These are phyloP conservation scores for Leucoagaricus sp. DNA, from an alignment of 1,284 basidiomycete species.

Conservation along the genomic window DNA sequence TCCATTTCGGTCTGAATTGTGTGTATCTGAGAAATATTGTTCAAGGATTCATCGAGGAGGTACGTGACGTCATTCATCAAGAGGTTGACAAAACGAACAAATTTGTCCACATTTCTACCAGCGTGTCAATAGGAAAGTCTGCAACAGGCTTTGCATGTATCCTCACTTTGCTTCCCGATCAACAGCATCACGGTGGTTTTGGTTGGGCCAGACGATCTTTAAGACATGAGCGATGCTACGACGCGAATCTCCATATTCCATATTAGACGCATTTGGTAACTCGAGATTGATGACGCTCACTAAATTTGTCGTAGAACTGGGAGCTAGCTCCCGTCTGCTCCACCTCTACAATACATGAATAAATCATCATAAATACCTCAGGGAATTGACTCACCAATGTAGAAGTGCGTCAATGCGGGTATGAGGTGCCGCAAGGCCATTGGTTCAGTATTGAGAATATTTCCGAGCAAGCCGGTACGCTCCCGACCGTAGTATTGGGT, in stretches of 20 bases:
- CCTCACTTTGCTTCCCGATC: constrained; percentile 75
- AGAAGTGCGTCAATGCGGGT: constrained; percentile 92
- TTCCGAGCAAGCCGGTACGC: constrained; percentile 79
- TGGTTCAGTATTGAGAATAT: constrained; percentile 82
- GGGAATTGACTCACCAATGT: constrained; percentile 69
- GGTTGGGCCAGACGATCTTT: constrained; percentile 89
- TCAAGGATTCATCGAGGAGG: constrained; percentile 95
- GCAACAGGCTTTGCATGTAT: background rate
- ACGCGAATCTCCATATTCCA: constrained; percentile 37
- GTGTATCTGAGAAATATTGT: constrained; percentile 87
- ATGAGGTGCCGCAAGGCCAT: constrained; percentile 89
- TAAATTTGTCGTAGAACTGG: constrained; percentile 98
- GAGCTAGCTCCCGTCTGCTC: constrained; percentile 97
- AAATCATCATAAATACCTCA: background rate
- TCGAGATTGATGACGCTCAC: constrained; percentile 46
- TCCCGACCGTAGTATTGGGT: constrained; percentile 78
- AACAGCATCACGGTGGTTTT: constrained; percentile 82
- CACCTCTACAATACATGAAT: constrained; percentile 64
- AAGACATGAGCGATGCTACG: constrained; percentile 86
- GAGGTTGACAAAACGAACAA: constrained; percentile 94
- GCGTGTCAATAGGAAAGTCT: constrained; percentile 9
- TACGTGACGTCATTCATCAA: constrained; percentile 99
- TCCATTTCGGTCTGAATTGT: constrained; percentile 86
- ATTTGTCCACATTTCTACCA: constrained; percentile 81
- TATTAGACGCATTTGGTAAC: background rate